Conservation (phyloP, 148 eudicot genomes). For the Vaccinium macrocarpon region DNA sequence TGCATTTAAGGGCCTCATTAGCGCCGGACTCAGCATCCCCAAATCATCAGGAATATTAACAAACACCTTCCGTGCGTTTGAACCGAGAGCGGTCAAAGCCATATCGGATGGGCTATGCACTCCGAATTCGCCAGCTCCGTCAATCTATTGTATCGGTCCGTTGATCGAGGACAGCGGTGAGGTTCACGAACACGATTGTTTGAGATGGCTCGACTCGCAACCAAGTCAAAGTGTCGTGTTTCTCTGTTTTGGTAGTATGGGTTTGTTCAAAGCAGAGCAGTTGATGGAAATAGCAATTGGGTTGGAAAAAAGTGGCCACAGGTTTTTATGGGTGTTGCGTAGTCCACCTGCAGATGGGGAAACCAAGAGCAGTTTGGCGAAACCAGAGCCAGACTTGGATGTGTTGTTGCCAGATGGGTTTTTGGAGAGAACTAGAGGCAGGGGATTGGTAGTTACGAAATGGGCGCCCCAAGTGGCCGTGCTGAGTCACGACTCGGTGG, state of each 20-base stretch:
- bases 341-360: constrained; percentile 23
- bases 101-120: constrained; percentile 23
- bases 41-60: constrained; percentile 24
- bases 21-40: neutral
- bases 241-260: constrained; percentile 36
- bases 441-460: constrained; percentile 23
- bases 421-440: constrained; percentile 23
- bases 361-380: constrained; percentile 6
- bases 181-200: constrained; percentile 18
- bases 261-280: constrained; percentile 22
- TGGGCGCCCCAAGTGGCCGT: constrained; percentile 38
- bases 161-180: neutral
- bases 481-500: constrained; percentile 23
- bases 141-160: constrained; percentile 28
- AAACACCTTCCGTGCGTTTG: constrained; percentile 27
- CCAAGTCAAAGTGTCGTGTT: constrained; percentile 35
- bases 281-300: constrained; percentile 31
- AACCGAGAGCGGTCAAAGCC: constrained; percentile 20
- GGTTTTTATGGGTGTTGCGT: constrained; percentile 36
- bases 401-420: constrained; percentile 26
- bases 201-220: constrained; percentile 34
- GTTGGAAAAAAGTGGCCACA: constrained; percentile 27
- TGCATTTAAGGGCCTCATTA: constrained; percentile 4
- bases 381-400: constrained; percentile 19
- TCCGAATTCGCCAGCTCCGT: constrained; percentile 22